These are phyloP conservation scores for Symbiodinium natans DNA, from an alignment of 73 alveolate genomes.

Conservation along the genomic window DNA sequence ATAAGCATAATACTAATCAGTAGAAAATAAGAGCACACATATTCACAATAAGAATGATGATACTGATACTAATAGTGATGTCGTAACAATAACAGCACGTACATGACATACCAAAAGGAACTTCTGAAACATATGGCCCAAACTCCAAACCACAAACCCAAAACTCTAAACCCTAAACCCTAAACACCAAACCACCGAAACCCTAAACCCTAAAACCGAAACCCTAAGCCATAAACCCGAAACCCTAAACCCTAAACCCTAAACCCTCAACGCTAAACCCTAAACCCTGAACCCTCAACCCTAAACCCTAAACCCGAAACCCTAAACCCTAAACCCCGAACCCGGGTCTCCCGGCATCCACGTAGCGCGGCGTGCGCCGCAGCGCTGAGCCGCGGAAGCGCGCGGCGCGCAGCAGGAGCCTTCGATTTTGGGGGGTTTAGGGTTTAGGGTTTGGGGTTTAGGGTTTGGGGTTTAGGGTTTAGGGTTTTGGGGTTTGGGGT, in stretches of 20 bases:
- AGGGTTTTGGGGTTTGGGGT: too few species aligned
- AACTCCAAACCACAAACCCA: too few species aligned
- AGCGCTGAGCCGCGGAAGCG: slow-evolving; percentile 52
- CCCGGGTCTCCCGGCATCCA: background rate
- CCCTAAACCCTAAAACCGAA: too few species aligned
- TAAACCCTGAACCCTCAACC: background rate
- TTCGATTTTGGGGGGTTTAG: background rate
- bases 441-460: too few species aligned
- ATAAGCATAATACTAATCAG: too few species aligned
- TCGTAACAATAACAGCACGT: too few species aligned
- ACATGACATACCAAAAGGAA: background rate
- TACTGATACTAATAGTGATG: too few species aligned
- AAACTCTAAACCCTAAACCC: too few species aligned
- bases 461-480: too few species aligned
- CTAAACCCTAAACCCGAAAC: background rate
- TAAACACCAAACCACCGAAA: too few species aligned
- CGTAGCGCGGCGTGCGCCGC: slow-evolving; percentile 78
- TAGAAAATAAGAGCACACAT: too few species aligned
- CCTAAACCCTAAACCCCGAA: background rate
- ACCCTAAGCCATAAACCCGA: background rate
- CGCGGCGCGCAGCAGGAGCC: slow-evolving; percentile 87
- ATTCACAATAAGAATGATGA: too few species aligned
- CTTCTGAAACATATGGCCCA: background rate
- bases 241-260: background rate
- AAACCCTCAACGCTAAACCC: background rate